Conservation (phyloP, 2,329 filamentous ascomycete species). For the Penicillium sp. region DNA sequence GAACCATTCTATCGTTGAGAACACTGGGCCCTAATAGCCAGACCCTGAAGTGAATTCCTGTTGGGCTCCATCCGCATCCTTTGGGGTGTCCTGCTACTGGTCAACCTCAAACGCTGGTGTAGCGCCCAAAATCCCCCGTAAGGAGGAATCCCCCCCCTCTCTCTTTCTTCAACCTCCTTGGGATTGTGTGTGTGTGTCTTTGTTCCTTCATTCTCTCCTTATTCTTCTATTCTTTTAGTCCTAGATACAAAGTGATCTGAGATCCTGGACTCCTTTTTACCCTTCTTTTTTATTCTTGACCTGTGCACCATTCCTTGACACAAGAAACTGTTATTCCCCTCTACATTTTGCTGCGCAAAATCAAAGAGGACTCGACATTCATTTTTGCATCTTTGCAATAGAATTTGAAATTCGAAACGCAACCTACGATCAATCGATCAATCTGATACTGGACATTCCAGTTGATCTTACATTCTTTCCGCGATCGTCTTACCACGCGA, state of each 20-base stretch:
- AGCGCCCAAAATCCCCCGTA: slow-evolving; percentile 15
- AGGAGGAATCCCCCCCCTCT: slow-evolving; percentile 14
- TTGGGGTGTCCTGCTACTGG: slow-evolving; percentile 5
- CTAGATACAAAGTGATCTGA: slow-evolving; percentile 25
- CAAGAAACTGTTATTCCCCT: slow-evolving; percentile 19
- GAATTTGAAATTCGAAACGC: slow-evolving; percentile 1
- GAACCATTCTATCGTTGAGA: slow-evolving; percentile 9
- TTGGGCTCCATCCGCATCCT: slow-evolving; percentile 6
- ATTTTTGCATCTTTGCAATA: slow-evolving; percentile 14
- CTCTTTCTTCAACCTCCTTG: slow-evolving; percentile 21
- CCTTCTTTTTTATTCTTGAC: neutral
- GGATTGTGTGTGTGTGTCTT: slow-evolving; percentile 19
- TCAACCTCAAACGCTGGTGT: slow-evolving; percentile 7
- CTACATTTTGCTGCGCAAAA: slow-evolving; percentile 36
- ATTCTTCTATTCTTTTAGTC: slow-evolving; percentile 18
- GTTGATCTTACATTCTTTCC: slow-evolving; percentile 35
- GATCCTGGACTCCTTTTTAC: slow-evolving; percentile 33
- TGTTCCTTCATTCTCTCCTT: slow-evolving; percentile 28
- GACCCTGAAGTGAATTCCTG: neutral
- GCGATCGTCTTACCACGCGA: slow-evolving; percentile 32
- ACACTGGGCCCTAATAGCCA: slow-evolving; percentile 1
- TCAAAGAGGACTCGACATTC: slow-evolving; percentile 19
- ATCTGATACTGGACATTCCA: slow-evolving; percentile 32
- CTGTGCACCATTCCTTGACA: slow-evolving; percentile 36
- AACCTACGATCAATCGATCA: slow-evolving; percentile 2